Evolutionary conservation across 2,329 filamentous ascomycete genomes (phyloP).

Genomic region (Calonectria henricotiae): DNA sequence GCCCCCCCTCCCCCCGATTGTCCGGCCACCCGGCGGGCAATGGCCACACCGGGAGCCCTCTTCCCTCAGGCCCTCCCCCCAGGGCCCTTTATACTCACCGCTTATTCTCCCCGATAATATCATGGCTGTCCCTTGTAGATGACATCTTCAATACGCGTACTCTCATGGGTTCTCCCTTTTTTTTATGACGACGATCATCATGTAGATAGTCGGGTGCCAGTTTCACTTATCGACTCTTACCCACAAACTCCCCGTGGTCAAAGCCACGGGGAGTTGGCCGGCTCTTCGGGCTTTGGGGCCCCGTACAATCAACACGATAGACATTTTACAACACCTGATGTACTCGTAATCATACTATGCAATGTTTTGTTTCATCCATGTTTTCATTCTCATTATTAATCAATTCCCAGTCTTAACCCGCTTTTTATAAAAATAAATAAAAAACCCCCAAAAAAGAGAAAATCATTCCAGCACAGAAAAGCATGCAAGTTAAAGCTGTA

Average conservation of each 20-base stretch:
- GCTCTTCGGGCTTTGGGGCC: background rate
- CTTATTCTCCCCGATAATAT: background rate
- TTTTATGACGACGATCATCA: conserved; percentile 15
- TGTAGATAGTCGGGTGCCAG: background rate
- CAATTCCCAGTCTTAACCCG: conserved; percentile 16
- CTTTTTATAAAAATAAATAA: conserved; percentile 12
- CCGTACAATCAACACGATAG: background rate
- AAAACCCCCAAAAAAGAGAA: background rate
- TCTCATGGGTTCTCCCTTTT: background rate
- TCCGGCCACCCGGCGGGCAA: background rate
- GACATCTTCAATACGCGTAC: background rate
- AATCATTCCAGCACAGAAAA: conserved; percentile 30
- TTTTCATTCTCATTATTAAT: conserved; percentile 34
- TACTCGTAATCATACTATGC: background rate
- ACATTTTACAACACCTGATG: background rate
- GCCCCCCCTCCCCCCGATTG: background rate
- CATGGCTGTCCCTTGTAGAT: conserved; percentile 13
- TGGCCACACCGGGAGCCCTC: background rate
- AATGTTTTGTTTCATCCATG: conserved; percentile 3
- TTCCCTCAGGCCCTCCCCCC: background rate
- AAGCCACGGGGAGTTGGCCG: background rate
- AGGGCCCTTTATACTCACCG: conserved; percentile 8
- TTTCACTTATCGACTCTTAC: conserved; percentile 1
- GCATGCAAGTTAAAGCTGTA: conserved; percentile 44
- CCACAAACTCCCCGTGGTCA: background rate